Percentiles rank a stretch among this genome's conserved stretches.
Conservation (phyloP, 2,329 filamentous ascomycete genomes). For the Diplodia corticola region DNA sequence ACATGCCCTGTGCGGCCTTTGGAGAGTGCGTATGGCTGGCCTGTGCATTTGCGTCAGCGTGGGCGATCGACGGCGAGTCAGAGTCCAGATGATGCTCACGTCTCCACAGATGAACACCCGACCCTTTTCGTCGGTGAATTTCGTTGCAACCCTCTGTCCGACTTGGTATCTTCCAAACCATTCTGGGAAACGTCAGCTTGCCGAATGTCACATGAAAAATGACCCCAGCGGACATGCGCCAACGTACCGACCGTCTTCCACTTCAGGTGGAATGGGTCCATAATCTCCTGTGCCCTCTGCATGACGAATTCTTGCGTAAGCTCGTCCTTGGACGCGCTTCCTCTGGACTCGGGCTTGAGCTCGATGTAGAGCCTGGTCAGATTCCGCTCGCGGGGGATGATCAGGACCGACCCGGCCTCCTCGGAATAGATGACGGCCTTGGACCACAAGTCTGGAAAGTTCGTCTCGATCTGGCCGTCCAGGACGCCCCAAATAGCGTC, state of each 20-base stretch:
- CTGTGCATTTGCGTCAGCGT: conserved; percentile 22
- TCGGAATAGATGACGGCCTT: conserved; percentile 70
- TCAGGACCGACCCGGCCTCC: conserved; percentile 67
- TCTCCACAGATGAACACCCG: conserved; percentile 54
- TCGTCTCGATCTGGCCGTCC: conserved; percentile 68
- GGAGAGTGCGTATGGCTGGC: conserved; percentile 46
- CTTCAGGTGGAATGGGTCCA: conserved; percentile 47
- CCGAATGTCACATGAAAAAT: neutral
- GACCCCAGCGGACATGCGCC: neutral
- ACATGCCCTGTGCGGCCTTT: conserved; percentile 47
- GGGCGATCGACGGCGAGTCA: neutral
- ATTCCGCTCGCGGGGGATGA: conserved; percentile 71
- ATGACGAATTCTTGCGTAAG: conserved; percentile 68
- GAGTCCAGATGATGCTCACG: conserved; percentile 30
- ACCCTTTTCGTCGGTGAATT: conserved; percentile 45
- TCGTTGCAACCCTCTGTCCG: conserved; percentile 50
- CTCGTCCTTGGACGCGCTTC: conserved; percentile 34
- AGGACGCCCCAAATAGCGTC: conserved; percentile 71
- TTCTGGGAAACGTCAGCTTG: conserved; percentile 31
- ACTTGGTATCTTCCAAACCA: conserved; percentile 56
- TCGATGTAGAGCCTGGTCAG: conserved; percentile 65
- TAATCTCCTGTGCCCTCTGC: conserved; percentile 56
- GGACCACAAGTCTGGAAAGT: conserved; percentile 75
- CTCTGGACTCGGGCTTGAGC: conserved; percentile 40
- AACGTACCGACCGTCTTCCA: conserved; percentile 45